phyloP scores from a whole-genome alignment of 1,284 basidiomycete species.

The Rhodotorula sp. region DNA sequence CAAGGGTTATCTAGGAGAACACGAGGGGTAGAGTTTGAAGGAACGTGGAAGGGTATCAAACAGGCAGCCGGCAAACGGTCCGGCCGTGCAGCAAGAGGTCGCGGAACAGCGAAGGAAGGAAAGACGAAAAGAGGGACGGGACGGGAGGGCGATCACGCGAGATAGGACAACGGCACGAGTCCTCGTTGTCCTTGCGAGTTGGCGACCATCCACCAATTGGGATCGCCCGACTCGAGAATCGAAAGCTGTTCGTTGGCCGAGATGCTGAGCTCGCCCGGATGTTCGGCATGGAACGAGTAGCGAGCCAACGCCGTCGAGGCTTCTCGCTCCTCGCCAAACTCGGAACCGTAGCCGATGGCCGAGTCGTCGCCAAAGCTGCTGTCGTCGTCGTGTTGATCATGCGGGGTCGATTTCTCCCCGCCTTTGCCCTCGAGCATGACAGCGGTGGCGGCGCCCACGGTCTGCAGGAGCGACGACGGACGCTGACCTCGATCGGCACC shows the following conservation, averaged over 20 bases:
- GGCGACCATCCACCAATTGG: conserved; percentile 38
- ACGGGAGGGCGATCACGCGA: conserved; percentile 11
- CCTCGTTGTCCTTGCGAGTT: conserved; percentile 32
- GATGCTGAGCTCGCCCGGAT: conserved; percentile 36
- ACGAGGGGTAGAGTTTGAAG: background rate
- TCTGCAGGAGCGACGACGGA: conserved; percentile 33
- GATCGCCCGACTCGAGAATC: conserved; percentile 35
- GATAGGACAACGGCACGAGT: conserved; percentile 32
- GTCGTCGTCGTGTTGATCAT: conserved; percentile 19
- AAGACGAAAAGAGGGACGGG: background rate
- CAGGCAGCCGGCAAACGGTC: background rate
- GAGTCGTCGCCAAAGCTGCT: conserved; percentile 17
- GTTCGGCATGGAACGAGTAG: conserved; percentile 40
- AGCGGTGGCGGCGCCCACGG: conserved; percentile 39
- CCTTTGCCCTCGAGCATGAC: conserved; percentile 35
- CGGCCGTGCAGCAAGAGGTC: conserved; percentile 3
- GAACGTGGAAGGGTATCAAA: background rate
- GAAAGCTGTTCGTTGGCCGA: conserved; percentile 34
- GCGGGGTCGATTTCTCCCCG: conserved; percentile 22
- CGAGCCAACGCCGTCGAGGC: conserved; percentile 23
- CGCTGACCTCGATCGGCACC: conserved; percentile 10
- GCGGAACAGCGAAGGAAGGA: background rate
- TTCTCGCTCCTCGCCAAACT: conserved; percentile 26
- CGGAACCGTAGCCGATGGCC: conserved; percentile 28
- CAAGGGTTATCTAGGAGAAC: conserved; percentile 28